A percentile compares a stretch with the other conserved stretches of the same genome.
Evolutionary conservation across 495 filamentous ascomycete genomes (phyloP).

Genomic region (Neurospora sp.): DNA sequence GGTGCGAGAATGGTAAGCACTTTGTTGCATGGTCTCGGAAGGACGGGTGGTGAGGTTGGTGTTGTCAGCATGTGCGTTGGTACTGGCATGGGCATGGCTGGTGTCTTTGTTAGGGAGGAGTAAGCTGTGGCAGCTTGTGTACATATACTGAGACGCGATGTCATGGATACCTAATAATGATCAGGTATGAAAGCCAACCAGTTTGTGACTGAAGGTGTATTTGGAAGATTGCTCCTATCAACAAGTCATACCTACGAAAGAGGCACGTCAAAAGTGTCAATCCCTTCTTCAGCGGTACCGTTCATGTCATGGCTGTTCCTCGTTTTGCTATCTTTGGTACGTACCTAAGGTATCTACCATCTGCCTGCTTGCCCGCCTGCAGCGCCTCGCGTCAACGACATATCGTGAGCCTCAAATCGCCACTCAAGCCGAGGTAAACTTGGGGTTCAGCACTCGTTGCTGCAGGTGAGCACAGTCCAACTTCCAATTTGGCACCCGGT

Average conservation of each 20-base stretch:
- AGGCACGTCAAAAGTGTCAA: not conserved
- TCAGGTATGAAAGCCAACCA: not conserved
- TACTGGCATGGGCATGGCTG: slow-evolving; percentile 88
- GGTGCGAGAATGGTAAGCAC: slow-evolving; percentile 75
- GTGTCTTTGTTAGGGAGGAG: slow-evolving; percentile 76
- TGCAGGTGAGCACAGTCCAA: no score
- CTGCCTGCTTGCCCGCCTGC: no score
- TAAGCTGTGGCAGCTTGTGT: slow-evolving; percentile 26
- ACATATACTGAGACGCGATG: not conserved
- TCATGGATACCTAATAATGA: not conserved
- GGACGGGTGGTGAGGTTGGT: slow-evolving; percentile 51
- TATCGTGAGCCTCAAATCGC: no score
- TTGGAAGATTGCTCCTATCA: not conserved
- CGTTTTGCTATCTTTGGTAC: no score
- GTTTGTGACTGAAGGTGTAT: no score
- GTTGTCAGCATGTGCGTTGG: slow-evolving; percentile 85
- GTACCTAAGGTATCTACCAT: no score
- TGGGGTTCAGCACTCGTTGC: no score
- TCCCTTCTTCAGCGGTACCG: not conserved
- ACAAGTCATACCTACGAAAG: not conserved
- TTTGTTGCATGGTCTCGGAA: slow-evolving; percentile 54
- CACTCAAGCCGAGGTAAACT: no score
- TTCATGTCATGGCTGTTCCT: no score
- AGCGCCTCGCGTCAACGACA: no score
- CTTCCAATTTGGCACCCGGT: no score